Conservation (phyloP, 2,329 filamentous ascomycete species). For the Aureobasidium namibiae region DNA sequence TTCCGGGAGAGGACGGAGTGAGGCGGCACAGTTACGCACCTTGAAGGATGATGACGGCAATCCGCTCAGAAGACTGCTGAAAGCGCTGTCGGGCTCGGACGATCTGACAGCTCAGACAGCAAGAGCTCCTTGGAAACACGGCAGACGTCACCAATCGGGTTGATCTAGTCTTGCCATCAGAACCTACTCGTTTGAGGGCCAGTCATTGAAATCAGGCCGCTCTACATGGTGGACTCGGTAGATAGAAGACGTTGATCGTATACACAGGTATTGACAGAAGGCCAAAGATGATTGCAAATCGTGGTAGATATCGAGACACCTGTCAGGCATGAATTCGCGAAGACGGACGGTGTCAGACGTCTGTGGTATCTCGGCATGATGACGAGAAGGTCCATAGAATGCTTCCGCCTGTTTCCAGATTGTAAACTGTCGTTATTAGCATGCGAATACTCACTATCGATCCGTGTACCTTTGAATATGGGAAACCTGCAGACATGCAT, state of each 20-base stretch:
- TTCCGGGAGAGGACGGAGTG: background rate
- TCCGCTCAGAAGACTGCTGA: background rate
- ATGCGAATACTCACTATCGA: background rate
- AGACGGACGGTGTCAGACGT: background rate
- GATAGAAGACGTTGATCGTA: conserved; percentile 62
- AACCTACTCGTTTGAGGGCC: background rate
- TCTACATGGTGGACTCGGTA: background rate
- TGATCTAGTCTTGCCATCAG: background rate
- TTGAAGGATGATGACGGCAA: background rate
- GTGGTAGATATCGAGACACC: conserved; percentile 69
- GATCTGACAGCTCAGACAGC: background rate
- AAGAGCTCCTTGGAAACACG: background rate
- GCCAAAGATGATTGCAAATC: conserved; percentile 59
- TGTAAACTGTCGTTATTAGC: background rate
- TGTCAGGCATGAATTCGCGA: background rate
- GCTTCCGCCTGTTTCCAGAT: background rate
- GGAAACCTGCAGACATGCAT: background rate
- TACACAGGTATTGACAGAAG: conserved; percentile 66
- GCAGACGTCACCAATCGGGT: background rate
- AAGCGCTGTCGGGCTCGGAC: background rate
- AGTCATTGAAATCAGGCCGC: background rate
- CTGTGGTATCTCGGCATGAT: background rate
- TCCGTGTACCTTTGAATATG: background rate
- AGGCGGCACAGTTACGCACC: background rate
- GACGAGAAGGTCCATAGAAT: background rate